A percentile compares a stretch with the other conserved stretches of the same genome.
Conservation (phyloP, 2,329 filamentous ascomycete species). For the Trichoderma sp. region DNA sequence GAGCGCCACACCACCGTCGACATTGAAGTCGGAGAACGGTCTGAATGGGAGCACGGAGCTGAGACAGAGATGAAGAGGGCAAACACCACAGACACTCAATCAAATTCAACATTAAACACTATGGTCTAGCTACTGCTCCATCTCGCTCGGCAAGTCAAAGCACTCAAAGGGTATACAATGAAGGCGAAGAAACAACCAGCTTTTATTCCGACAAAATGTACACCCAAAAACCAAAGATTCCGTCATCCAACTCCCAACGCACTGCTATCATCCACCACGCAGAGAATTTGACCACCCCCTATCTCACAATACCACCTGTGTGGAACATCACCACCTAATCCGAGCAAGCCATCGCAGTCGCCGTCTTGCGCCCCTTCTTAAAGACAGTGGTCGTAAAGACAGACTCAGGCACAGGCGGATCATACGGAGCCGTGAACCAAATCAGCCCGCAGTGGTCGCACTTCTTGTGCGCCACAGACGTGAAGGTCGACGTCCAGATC, state of each 20-base stretch:
- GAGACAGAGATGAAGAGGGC: conserved; percentile 4
- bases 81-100: not conserved
- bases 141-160: too few relatives aligned
- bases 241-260: too few relatives aligned
- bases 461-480: not conserved
- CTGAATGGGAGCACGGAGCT: not conserved
- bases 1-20: conserved; percentile 34
- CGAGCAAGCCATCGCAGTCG: not conserved
- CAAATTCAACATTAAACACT: not conserved
- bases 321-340: too few relatives aligned
- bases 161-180: too few relatives aligned
- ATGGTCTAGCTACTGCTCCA: too few relatives aligned
- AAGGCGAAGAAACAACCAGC: too few relatives aligned
- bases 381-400: conserved; percentile 1
- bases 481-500: conserved; percentile 11
- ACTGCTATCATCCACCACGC: too few relatives aligned
- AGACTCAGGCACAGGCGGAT: not conserved
- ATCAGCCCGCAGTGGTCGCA: conserved; percentile 5
- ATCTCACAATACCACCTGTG: not conserved
- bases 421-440: conserved; percentile 1
- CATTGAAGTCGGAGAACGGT: not conserved
- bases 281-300: not conserved
- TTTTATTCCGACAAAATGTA: too few relatives aligned
- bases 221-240: too few relatives aligned
- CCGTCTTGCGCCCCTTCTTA: not conserved